Evolutionary conservation across 257 asterid species (phyloP), one percentile per base, ranked within the genome.

Genomic region (Schizonepeta tenuifolia): DNA sequence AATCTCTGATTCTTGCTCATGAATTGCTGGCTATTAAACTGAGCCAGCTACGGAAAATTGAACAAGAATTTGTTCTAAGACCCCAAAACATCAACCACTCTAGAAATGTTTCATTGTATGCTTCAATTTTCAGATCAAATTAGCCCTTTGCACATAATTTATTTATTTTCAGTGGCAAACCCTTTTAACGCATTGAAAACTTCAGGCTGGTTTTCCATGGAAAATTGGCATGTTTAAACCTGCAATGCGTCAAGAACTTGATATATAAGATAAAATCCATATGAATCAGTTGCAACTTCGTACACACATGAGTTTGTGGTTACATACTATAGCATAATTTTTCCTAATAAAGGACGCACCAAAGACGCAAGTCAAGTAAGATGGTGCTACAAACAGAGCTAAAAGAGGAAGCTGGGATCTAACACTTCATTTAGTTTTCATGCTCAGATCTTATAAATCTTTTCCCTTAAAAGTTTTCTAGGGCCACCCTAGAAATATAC

Each of bases 161-260:
- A 71, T 53, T 36, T 49, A 72, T 31, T 47, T 38, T 60, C 53
- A 60, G 69, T 24, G 58, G 36, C 62, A 67, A 49, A 49, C 22
- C 55, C 55, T 49, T 49, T 49, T 49, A 49, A 38, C 51, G 22
- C 60, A 33, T 26, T 67, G 36, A 50, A 67, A 49, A 31, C 28
- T 5, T 67, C 50, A 67, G 49, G 47, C 35, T 31, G 31, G 15
- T 21, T 21, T 50, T 61, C 67, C 60, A 67, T 35, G 46, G 33
- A 67, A 9, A 49, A 31, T 67, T 49, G 21, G 56, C 24, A 65
- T 17, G 35, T 24, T 26, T 44, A 21, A 14, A 9, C 70, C 70
- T 26, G 61, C 61, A 54, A 54, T 10, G 61, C 8, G 33, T 7
- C 53, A 38, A 13, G 35, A 63, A 26, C 15, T 66, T n/a, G 46